A percentile compares a stretch with the other conserved stretches of the same genome.
Evolutionary conservation across 2,329 filamentous ascomycete species (phyloP).

Genomic region (Hypoxylon sp.): DNA sequence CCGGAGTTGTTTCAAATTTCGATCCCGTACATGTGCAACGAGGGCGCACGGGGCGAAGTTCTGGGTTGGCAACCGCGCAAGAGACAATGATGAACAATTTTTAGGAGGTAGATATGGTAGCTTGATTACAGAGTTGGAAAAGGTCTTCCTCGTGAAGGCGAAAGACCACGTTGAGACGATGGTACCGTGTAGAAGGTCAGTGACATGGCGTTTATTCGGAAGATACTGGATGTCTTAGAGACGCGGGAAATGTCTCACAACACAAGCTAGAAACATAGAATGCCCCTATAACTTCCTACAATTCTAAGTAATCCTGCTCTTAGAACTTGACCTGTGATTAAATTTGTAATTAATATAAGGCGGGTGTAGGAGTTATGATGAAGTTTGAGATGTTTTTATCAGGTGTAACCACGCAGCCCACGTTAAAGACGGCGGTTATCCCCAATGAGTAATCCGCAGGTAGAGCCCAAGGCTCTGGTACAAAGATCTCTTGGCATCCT

Average conservation of each 20-base stretch:
- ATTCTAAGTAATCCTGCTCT: neutral
- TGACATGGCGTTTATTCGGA: neutral
- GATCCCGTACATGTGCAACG: neutral
- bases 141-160: neutral
- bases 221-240: neutral
- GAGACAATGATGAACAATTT: slow-evolving; percentile 4
- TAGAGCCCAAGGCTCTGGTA: slow-evolving; percentile 1
- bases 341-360: neutral
- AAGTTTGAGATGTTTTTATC: neutral
- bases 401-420: neutral
- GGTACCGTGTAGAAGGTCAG: neutral
- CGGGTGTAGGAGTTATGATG: neutral
- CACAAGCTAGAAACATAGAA: neutral
- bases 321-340: neutral
- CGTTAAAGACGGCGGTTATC: neutral
- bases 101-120: neutral
- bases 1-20: slow-evolving; percentile 5
- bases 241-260: neutral
- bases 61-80: neutral
- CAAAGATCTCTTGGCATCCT: slow-evolving; percentile 19
- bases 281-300: neutral
- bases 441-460: slow-evolving; percentile 1
- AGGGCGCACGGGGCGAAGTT: neutral
- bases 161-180: neutral
- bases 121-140: neutral